These are phyloP conservation scores for Suillus hirtellus DNA, from an alignment of 768 basidiomycete species.

Conservation along the genomic window DNA sequence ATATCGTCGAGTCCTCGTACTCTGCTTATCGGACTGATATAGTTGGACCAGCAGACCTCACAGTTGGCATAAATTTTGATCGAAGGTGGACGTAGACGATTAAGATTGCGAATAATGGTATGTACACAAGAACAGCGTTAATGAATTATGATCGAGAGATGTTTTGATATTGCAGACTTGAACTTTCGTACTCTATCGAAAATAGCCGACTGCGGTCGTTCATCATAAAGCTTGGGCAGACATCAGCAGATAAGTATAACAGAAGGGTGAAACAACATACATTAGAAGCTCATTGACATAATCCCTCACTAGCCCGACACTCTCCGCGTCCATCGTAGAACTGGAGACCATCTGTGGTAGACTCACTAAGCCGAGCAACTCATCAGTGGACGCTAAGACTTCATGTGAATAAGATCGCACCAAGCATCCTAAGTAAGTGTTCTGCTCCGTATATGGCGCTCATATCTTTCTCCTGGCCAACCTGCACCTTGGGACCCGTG, in stretches of 20 bases:
- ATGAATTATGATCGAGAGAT: constrained; percentile 64
- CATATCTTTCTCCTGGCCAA: constrained; percentile 80
- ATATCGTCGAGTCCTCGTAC: neutral
- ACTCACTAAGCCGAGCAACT: constrained; percentile 59
- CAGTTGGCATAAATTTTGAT: neutral
- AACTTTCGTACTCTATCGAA: constrained; percentile 74
- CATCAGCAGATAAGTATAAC: neutral
- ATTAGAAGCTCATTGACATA: constrained; percentile 86
- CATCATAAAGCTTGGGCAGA: constrained; percentile 67
- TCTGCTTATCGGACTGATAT: neutral
- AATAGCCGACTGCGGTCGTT: constrained; percentile 74
- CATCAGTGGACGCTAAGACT: constrained; percentile 10
- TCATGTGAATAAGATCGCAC: constrained; percentile 46
- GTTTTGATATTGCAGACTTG: constrained; percentile 79
- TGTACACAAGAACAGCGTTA: neutral
- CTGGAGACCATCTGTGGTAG: constrained; percentile 88
- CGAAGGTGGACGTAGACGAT: neutral
- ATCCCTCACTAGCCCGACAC: constrained; percentile 78
- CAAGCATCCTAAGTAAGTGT: constrained; percentile 88
- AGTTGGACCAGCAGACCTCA: neutral
- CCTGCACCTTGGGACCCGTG: constrained; percentile 68
- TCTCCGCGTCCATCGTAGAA: constrained; percentile 90
- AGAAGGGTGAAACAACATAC: constrained; percentile 43
- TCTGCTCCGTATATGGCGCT: constrained; percentile 92
- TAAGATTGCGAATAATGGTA: neutral